Percentiles rank a stretch among this genome's conserved stretches.
Conservation (phyloP, 2,329 filamentous ascomycete genomes). For the Ophiostoma fasciatum region DNA sequence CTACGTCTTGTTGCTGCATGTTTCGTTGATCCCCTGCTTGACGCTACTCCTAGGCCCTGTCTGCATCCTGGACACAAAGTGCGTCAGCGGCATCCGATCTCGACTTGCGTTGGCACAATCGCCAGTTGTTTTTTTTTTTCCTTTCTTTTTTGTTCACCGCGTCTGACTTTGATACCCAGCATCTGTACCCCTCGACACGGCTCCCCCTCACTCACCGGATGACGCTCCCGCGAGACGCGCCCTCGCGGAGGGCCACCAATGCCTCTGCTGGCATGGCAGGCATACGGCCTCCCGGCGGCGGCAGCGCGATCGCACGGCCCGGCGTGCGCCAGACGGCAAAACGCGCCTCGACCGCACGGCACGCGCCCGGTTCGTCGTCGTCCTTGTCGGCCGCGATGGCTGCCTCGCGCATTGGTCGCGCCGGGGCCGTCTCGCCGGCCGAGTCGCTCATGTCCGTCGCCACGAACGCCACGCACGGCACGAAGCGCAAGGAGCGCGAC, state of each 20-base stretch:
- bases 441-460: conserved; percentile 49
- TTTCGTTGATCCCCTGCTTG: too few relatives aligned
- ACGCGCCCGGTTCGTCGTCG: conserved; percentile 7
- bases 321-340: conserved; percentile 16
- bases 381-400: neutral
- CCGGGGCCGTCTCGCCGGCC: conserved; percentile 50
- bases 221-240: conserved; percentile 9
- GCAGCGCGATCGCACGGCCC: conserved; percentile 14
- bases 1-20: too few relatives aligned
- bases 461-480: conserved; percentile 38
- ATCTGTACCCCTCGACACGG: too few relatives aligned
- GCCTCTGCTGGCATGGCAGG: conserved; percentile 10
- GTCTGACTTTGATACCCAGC: too few relatives aligned
- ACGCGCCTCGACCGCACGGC: conserved; percentile 13
- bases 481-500: conserved; percentile 78
- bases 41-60: too few relatives aligned
- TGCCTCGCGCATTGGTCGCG: conserved; percentile 19
- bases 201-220: too few relatives aligned
- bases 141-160: neutral
- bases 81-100: too few relatives aligned
- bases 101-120: too few relatives aligned
- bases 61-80: too few relatives aligned
- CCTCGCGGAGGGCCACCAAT: conserved; percentile 18
- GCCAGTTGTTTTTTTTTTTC: neutral
- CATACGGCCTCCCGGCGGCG: conserved; percentile 8